Evolutionary conservation across 495 filamentous ascomycete species (phyloP).

Genomic region (Tuber brumale): DNA sequence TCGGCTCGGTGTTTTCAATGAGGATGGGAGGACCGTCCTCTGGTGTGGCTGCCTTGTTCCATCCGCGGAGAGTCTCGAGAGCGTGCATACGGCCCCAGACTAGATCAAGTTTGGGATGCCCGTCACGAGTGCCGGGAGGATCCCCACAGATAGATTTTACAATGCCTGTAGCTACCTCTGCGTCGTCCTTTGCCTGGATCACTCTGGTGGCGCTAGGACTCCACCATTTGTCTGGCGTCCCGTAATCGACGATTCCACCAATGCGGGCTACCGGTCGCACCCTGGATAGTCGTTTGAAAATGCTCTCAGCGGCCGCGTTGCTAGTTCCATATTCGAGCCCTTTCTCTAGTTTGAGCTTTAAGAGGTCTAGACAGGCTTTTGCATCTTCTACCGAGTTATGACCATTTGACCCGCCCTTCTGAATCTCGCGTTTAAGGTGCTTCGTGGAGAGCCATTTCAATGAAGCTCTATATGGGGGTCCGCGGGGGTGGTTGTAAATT

Average conservation of each 20-base stretch:
- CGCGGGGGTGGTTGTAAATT: slow-evolving; percentile 70
- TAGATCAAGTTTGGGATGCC: slow-evolving; percentile 71
- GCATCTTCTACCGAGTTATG: slow-evolving; percentile 94
- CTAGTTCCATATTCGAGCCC: slow-evolving; percentile 74
- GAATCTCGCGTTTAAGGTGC: slow-evolving; percentile 76
- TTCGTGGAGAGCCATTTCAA: slow-evolving; percentile 78
- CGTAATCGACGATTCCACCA: slow-evolving; percentile 84
- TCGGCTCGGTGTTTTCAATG: slow-evolving; percentile 7
- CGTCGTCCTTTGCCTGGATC: slow-evolving; percentile 68
- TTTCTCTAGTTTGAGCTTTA: slow-evolving; percentile 91
- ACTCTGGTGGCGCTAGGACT: slow-evolving; percentile 63
- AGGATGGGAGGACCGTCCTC: not conserved
- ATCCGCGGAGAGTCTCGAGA: slow-evolving; percentile 57
- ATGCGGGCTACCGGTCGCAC: slow-evolving; percentile 54
- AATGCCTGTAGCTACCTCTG: slow-evolving; percentile 65
- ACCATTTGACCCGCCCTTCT: slow-evolving; percentile 61
- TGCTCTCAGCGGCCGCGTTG: slow-evolving; percentile 67
- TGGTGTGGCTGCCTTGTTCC: slow-evolving; percentile 1
- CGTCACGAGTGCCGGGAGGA: slow-evolving; percentile 54
- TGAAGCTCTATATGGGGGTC: slow-evolving; percentile 64
- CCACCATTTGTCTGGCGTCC: slow-evolving; percentile 65
- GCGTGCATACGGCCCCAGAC: slow-evolving; percentile 82
- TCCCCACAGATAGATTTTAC: slow-evolving; percentile 64
- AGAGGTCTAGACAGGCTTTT: slow-evolving; percentile 77
- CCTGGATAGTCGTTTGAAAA: slow-evolving; percentile 75